Conservation (phyloP, 2,329 filamentous ascomycete species). For the Golovinomyces cichoracearum region DNA sequence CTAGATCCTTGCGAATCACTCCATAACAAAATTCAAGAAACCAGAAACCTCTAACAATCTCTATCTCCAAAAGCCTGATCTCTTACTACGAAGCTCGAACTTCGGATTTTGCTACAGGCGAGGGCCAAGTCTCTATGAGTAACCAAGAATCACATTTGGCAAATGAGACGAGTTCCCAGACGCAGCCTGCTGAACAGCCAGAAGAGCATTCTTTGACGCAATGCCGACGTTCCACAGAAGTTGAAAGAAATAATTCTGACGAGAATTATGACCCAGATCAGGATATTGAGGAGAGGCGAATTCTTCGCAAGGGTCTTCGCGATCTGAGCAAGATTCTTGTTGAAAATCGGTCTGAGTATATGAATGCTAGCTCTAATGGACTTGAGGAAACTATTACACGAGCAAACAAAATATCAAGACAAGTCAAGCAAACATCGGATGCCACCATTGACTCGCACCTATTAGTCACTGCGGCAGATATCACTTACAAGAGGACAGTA, state of each 20-base stretch:
- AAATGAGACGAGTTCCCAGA: constrained; percentile 8
- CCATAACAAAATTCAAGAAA: too few species aligned
- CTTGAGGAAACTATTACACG: constrained; percentile 38
- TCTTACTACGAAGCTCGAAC: too few species aligned
- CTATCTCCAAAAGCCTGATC: too few species aligned
- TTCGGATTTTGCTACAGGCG: constrained; percentile 18
- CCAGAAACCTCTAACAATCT: too few species aligned
- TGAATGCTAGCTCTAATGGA: constrained; percentile 37
- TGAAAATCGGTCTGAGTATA: constrained; percentile 47
- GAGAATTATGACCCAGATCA: constrained; percentile 59
- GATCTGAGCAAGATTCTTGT: constrained; percentile 31
- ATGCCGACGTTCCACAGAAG: constrained; percentile 12
- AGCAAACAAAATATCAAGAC: constrained; percentile 37
- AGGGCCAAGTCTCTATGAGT: constrained; percentile 17
- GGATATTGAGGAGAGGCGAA: constrained; percentile 43
- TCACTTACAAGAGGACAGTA: constrained; percentile 53
- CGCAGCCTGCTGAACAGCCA: constrained; percentile 8
- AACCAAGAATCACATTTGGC: constrained; percentile 7
- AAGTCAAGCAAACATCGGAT: constrained; percentile 69
- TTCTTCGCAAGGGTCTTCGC: constrained; percentile 42
- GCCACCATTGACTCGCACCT: constrained; percentile 76
- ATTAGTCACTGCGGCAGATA: constrained; percentile 53
- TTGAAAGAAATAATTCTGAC: constrained; percentile 12
- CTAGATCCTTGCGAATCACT: too few species aligned
- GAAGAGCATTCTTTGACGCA: constrained; percentile 1